Evolutionary conservation across 2,329 filamentous ascomycete species (phyloP), one percentile per base, ranked within the genome.

Genomic region (Triangularia verruculosa): DNA sequence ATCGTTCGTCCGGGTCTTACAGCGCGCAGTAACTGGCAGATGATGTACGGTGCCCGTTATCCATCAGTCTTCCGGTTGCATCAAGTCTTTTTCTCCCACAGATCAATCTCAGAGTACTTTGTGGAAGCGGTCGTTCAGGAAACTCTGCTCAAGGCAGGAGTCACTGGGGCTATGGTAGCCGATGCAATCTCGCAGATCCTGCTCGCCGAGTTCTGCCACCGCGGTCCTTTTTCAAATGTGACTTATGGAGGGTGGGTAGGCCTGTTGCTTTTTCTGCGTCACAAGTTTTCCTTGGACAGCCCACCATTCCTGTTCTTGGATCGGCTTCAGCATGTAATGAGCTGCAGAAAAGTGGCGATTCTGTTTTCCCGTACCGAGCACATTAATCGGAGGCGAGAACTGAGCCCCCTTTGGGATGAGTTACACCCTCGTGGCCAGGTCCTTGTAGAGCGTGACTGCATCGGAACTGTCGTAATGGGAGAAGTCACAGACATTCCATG

Each of bases 161-260:
- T 43, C 12, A 43, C 34, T 5, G 20, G 34, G 17, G 20, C 25
- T 5, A 47, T 39, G 27, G 17, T 25, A 13, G 8, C 9, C 8
- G 57, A 59, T 22, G 57, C 39, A 13, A 27, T 59, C 28, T 59
- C 39, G 20, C 57, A 59, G 13, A 34, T 59, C 15, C 20, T 59
- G 5, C 39, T 59, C 13, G 57, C 39, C 15, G 57, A 59, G 17
- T 51, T 59, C 57, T 43, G 17, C 15, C 39, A 59, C 25, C 22
- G 27, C 17, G 57, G 57, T 15, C 57, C 32, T 15, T 11, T 24
- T 17, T 43, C 32, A 13, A 17, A 32, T 22, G 4, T 30, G 13
- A 25, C 28, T 11, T 15, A 56, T 9, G 6, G 1, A 22, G 24
- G 20, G 3, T 57, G 55, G 55, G 24, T 5, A 5, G 3, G 6